A percentile compares a stretch with the other conserved stretches of the same genome.
phyloP scores from a whole-genome alignment of 176 grass and related monocot genomes.

The Olyra latifolia region DNA sequence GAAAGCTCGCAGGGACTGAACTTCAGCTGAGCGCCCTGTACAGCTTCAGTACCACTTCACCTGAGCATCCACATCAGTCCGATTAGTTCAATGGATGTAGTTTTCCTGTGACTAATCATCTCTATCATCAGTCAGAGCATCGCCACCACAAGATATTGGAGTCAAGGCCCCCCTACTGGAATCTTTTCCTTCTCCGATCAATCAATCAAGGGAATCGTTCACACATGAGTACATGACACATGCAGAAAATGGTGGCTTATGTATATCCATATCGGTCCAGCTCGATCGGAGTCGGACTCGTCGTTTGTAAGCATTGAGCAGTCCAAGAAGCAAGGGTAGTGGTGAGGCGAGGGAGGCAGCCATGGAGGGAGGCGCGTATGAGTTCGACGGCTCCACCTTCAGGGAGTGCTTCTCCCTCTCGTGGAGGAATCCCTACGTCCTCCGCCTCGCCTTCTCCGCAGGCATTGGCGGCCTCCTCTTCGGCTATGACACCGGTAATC shows the following conservation, averaged over 20 bases:
- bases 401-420: conserved; percentile 77
- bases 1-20: too few relatives aligned
- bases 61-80: too few relatives aligned
- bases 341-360: background rate
- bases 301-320: conserved; percentile 22
- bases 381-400: conserved; percentile 65
- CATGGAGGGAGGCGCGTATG: conserved; percentile 75
- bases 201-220: background rate
- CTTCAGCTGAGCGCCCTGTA: too few relatives aligned
- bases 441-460: conserved; percentile 79
- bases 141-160: background rate
- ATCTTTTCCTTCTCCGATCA: conserved; percentile 16
- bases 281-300: too few relatives aligned
- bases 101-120: background rate
- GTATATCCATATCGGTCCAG: too few relatives aligned
- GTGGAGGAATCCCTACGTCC: conserved; percentile 79
- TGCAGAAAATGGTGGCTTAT: conserved; percentile 5
- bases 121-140: background rate
- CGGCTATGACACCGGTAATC: conserved; percentile 79
- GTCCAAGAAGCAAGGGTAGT: conserved; percentile 20
- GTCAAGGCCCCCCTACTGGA: conserved; percentile 22
- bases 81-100: background rate
- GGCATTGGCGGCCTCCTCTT: conserved; percentile 93
- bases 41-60: too few relatives aligned
- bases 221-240: background rate